Percentiles rank a stretch among this genome's conserved stretches.
These are phyloP conservation scores for Candida fluviatilis DNA, from an alignment of 805 yeast genomes.

Conservation along the genomic window DNA sequence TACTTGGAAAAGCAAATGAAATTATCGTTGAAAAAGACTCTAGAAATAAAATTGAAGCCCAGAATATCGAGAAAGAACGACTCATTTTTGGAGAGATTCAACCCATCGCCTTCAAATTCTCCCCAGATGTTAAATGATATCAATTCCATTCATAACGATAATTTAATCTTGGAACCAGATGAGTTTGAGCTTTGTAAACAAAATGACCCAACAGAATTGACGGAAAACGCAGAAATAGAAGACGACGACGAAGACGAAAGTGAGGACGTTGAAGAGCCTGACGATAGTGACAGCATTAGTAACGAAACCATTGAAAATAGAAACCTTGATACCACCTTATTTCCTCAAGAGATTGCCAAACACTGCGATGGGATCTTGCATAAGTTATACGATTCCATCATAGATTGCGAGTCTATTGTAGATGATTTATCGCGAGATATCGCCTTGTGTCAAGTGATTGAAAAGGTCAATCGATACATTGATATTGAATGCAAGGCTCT, in stretches of 20 bases:
- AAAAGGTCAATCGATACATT: slow-evolving; percentile 26
- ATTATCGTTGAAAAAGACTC: slow-evolving; percentile 25
- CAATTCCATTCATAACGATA: slow-evolving; percentile 25
- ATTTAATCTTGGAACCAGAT: slow-evolving; percentile 30
- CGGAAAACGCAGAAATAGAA: slow-evolving; percentile 25
- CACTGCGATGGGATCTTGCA: slow-evolving; percentile 13
- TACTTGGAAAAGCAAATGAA: slow-evolving; percentile 33
- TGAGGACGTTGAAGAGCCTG: slow-evolving; percentile 22
- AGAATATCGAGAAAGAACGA: slow-evolving; percentile 26
- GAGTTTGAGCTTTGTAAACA: slow-evolving; percentile 28
- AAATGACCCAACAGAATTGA: slow-evolving; percentile 16
- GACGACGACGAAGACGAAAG: slow-evolving; percentile 22
- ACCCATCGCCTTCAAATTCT: slow-evolving; percentile 34
- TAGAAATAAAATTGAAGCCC: slow-evolving; percentile 26
- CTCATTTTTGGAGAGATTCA: slow-evolving; percentile 18
- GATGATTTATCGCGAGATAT: slow-evolving; percentile 33
- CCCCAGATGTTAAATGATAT: slow-evolving; percentile 37
- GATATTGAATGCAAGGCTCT: slow-evolving; percentile 30
- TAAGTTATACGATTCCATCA: slow-evolving; percentile 30
- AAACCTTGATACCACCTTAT: slow-evolving; percentile 1
- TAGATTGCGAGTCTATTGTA: slow-evolving; percentile 29
- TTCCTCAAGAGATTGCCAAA: slow-evolving; percentile 6
- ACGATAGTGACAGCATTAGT: slow-evolving; percentile 12
- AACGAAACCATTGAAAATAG: slow-evolving; percentile 6
- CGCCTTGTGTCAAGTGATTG: slow-evolving; percentile 27